phyloP scores from a whole-genome alignment of 768 basidiomycete species.

The Leccinum ochraceum region DNA sequence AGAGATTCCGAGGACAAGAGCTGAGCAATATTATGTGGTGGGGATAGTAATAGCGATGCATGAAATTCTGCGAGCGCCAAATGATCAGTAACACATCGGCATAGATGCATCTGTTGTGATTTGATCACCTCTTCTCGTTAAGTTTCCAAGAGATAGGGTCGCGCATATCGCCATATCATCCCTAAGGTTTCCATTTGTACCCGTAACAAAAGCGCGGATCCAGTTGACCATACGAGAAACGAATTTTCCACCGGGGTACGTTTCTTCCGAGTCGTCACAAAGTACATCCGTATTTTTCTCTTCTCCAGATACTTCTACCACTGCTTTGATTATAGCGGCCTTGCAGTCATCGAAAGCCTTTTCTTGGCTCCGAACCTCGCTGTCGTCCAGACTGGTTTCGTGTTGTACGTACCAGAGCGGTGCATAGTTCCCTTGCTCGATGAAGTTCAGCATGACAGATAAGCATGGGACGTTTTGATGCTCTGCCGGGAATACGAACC shows the following conservation, averaged over 20 bases:
- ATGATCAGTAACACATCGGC: constrained; percentile 11
- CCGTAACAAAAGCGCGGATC: constrained; percentile 59
- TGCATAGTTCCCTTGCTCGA: constrained; percentile 71
- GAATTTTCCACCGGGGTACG: constrained; percentile 66
- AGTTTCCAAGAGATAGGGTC: constrained; percentile 78
- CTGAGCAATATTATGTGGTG: constrained; percentile 65
- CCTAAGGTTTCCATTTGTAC: constrained; percentile 36
- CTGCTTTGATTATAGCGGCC: constrained; percentile 79
- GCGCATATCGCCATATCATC: constrained; percentile 87
- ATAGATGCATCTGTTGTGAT: not conserved
- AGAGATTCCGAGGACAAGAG: constrained; percentile 56
- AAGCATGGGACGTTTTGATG: constrained; percentile 60
- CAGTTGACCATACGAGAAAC: constrained; percentile 68
- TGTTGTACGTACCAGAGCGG: constrained; percentile 56
- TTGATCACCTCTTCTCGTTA: constrained; percentile 68
- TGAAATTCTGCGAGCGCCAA: constrained; percentile 47
- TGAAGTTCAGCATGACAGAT: constrained; percentile 65
- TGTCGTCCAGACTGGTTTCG: constrained; percentile 33
- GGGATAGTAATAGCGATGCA: constrained; percentile 59
- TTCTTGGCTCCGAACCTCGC: constrained; percentile 60
- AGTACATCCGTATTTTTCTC: constrained; percentile 74
- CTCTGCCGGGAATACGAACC: constrained; percentile 57
- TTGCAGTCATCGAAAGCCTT: constrained; percentile 82
- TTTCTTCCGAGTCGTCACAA: constrained; percentile 65
- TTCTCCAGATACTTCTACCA: constrained; percentile 85